These are phyloP conservation scores for Remersonia thermophila DNA, from an alignment of 2,329 filamentous ascomycete species.

Conservation along the genomic window DNA sequence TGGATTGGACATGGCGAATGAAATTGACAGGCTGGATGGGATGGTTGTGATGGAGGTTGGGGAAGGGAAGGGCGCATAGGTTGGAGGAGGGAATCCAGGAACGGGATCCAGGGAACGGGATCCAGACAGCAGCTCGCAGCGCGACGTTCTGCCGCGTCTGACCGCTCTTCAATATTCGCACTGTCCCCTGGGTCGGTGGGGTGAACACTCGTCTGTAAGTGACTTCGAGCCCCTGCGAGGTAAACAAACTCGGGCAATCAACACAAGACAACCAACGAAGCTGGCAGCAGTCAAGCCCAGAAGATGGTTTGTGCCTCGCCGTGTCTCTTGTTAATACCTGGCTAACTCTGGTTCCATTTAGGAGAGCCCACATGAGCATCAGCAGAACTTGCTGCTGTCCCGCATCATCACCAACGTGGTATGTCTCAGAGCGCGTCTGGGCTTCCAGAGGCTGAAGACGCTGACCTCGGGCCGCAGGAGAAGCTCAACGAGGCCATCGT, in stretches of 20 bases:
- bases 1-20: conserved; percentile 26
- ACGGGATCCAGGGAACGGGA: background rate
- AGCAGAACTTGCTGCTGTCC: conserved; percentile 84
- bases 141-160: conserved; percentile 23
- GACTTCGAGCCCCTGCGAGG: no score
- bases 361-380: conserved; percentile 96
- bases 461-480: conserved; percentile 46
- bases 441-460: background rate
- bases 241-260: no score
- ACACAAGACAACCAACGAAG: no score
- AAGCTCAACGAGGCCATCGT: conserved; percentile 93
- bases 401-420: conserved; percentile 97
- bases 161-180: conserved; percentile 20
- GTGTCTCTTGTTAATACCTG: background rate
- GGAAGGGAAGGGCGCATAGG: background rate
- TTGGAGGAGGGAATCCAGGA: background rate
- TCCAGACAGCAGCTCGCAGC: background rate
- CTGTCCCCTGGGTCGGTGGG: conserved; percentile 2
- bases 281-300: no score
- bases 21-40: conserved; percentile 4
- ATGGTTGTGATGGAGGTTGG: background rate
- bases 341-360: conserved; percentile 19
- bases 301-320: no score
- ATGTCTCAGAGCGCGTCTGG: conserved; percentile 26
- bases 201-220: background rate